Conservation (phyloP, 2,329 filamentous ascomycete genomes). For the Epichloe aotearoae region DNA sequence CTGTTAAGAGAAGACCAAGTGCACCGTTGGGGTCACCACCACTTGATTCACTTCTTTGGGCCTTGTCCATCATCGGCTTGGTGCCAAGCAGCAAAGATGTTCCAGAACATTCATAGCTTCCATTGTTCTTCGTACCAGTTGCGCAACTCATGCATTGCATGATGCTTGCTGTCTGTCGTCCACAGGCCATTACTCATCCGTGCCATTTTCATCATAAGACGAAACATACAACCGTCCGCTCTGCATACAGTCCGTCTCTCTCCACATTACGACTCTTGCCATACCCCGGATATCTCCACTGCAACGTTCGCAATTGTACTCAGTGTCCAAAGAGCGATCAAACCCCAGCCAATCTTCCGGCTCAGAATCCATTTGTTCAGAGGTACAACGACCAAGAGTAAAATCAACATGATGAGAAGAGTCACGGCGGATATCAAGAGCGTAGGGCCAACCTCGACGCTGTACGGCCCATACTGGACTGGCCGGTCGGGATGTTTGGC, state of each 20-base stretch:
- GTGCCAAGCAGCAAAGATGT: no score
- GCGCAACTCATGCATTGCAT: background rate
- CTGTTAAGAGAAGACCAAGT: no score
- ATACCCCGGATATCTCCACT: conserved; percentile 56
- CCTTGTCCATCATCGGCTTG: no score
- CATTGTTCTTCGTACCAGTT: no score
- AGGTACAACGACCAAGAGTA: conserved; percentile 69
- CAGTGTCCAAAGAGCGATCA: conserved; percentile 69
- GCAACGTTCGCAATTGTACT: conserved; percentile 73
- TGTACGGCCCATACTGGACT: conserved; percentile 61
- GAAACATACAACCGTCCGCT: background rate
- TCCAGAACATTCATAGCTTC: no score
- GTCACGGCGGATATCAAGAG: conserved; percentile 77
- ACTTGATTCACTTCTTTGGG: no score
- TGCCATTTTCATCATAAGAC: background rate
- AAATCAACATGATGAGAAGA: conserved; percentile 64
- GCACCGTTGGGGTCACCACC: no score
- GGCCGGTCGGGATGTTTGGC: conserved; percentile 52
- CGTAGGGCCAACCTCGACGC: conserved; percentile 72
- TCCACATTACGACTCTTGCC: conserved; percentile 17
- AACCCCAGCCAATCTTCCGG: conserved; percentile 63
- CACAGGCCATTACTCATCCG: background rate
- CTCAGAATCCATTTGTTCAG: conserved; percentile 78
- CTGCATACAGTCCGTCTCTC: background rate
- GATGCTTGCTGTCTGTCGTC: background rate